These are phyloP conservation scores for Hevea brasiliensis DNA, from an alignment of 345 rosid genomes.

Conservation along the genomic window DNA sequence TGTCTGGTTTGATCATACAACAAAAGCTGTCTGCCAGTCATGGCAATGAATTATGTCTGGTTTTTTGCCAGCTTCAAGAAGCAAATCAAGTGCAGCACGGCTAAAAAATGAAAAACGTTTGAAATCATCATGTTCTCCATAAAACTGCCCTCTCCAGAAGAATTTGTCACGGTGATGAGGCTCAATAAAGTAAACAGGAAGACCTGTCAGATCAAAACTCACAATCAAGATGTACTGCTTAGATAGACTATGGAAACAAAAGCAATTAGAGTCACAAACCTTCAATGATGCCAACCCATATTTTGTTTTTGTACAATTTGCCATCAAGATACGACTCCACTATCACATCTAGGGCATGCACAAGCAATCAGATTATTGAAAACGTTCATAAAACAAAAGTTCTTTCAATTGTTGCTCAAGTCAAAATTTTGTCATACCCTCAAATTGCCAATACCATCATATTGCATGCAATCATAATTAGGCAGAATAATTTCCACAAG, in stretches of 20 bases:
- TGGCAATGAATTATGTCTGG: slow-evolving; percentile 98
- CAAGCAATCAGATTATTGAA: slow-evolving; percentile 19
- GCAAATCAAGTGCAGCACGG: slow-evolving; percentile 92
- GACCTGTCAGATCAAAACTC: slow-evolving; percentile 53
- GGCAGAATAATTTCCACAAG: slow-evolving; percentile 92
- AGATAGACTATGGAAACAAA: slow-evolving; percentile 8
- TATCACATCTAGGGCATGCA: slow-evolving; percentile 76
- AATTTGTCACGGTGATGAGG: slow-evolving; percentile 94
- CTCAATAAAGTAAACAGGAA: slow-evolving; percentile 94
- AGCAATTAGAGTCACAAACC: slow-evolving; percentile 42
- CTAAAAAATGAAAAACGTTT: slow-evolving; percentile 91
- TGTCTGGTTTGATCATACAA: slow-evolving; percentile 70
- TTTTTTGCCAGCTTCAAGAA: slow-evolving; percentile 83
- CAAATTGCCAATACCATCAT: slow-evolving; percentile 61
- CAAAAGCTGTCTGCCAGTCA: slow-evolving; percentile 99
- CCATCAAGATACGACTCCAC: slow-evolving; percentile 93
- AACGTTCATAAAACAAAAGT: slow-evolving; percentile 1
- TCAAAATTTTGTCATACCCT: slow-evolving; percentile 51
- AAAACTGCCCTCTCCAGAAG: slow-evolving; percentile 92
- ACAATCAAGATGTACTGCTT: background rate
- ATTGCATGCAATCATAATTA: slow-evolving; percentile 93
- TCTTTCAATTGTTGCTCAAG: slow-evolving; percentile 9
- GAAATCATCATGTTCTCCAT: slow-evolving; percentile 95
- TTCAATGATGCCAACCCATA: slow-evolving; percentile 92
- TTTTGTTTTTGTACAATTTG: slow-evolving; percentile 71